Base-by-base conservation (phyloP, 148 eudicot genomes). In the Arbutus unedo region DNA sequence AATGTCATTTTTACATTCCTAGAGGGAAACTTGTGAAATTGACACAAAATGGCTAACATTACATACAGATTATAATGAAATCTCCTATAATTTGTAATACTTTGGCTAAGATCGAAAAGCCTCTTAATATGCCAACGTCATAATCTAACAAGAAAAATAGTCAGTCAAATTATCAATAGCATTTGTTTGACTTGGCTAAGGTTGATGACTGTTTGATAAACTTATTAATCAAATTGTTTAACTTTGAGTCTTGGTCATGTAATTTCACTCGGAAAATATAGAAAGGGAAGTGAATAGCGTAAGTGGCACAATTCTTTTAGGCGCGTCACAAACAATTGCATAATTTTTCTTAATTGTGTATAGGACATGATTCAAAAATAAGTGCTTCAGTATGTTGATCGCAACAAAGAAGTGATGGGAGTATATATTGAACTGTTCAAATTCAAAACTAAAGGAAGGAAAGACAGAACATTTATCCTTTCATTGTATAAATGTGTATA, bases 301-400 rank as follows among this genome's bases (percentile, higher is more conserved):
- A 76, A 76, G 13, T 76, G 64, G 44, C 79, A 76, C 16, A 76
- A 53, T 53, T 53, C 31, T 3, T 76, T 76, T 4, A 53, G 16
- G 3, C 79, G 51, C 23, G 6, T 16, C 25, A 76, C 41, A 7
- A 76, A 76, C 14, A 76, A 16, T 13, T 76, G 64, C 53, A 4
- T 51, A 1, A 76, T 19, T 9, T 76, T 76, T 76, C 38, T 19
- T 51, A 76, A 76, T 11, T 2, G 25, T 10, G 31, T 76, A 13
- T 3, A 66, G 4, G 43, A 23, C 15, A 4, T 66, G 9, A 66
- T 66, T 8, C 15, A 66, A 3, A 64, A 25, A 10, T 38, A 15
- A 8, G 8, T 66, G 43, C 13, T 66, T 1, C 5, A 23, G 43
- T 66, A 25, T 25, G 4, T 23, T 19, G 6, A 59, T 2, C 15